Conservation (phyloP, 805 yeast species). For the Millerozyma miso region DNA sequence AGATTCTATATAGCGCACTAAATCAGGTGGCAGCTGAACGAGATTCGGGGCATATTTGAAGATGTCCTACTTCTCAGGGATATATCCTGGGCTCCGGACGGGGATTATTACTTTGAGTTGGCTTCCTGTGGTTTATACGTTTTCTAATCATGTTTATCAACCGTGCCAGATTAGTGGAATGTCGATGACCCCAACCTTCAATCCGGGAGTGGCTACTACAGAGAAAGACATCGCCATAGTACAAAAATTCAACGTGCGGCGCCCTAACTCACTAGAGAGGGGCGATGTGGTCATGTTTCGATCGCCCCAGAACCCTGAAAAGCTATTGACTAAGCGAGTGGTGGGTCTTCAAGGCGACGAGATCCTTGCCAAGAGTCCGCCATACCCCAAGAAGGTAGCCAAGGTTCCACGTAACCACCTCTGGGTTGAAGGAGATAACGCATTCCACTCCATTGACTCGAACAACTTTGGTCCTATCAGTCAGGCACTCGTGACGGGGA, state of each 20-base stretch:
- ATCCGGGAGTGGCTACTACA: slow-evolving; percentile 53
- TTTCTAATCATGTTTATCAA: slow-evolving; percentile 67
- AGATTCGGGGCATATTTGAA: too few relatives aligned
- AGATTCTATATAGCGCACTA: not conserved
- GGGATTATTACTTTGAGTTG: slow-evolving; percentile 43
- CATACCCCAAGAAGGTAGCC: slow-evolving; percentile 62
- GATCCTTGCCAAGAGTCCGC: slow-evolving; percentile 51
- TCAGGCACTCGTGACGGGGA: slow-evolving; percentile 74
- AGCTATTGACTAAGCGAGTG: slow-evolving; percentile 73
- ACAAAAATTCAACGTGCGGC: slow-evolving; percentile 56
- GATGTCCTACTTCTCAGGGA: slow-evolving; percentile 7
- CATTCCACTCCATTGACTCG: slow-evolving; percentile 73
- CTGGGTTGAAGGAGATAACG: slow-evolving; percentile 95
- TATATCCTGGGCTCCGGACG: slow-evolving; percentile 14
- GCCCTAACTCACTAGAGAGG: slow-evolving; percentile 42
- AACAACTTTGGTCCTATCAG: slow-evolving; percentile 88
- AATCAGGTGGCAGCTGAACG: too few relatives aligned
- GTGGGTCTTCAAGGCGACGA: slow-evolving; percentile 72
- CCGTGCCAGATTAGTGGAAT: slow-evolving; percentile 72
- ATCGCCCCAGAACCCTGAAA: slow-evolving; percentile 78
- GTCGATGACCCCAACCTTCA: slow-evolving; percentile 88
- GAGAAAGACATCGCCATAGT: slow-evolving; percentile 61
- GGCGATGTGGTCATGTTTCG: slow-evolving; percentile 76
- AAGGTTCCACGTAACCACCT: slow-evolving; percentile 73
- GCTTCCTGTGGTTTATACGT: slow-evolving; percentile 74